Evolutionary conservation across 306 rosid genomes (phyloP), one percentile per base, ranked within the genome.

Genomic region (Prunus padus): DNA sequence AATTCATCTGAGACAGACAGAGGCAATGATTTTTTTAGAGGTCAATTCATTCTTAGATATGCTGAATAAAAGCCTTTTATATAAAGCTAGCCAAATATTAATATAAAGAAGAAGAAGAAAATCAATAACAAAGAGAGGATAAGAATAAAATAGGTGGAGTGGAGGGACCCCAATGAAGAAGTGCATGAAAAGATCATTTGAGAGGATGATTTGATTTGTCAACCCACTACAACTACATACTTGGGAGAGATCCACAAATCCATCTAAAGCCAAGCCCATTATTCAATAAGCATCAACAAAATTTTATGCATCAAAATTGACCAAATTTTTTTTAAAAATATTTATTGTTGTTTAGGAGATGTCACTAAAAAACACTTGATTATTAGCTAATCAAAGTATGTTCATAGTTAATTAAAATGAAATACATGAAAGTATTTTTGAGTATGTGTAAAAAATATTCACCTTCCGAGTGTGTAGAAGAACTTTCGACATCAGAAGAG

Each of bases 131-230:
- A 22, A 16, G 16, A 44, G 56, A 55, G 72, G 79, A 82, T 77
- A 73, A 77, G 79, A 77, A 77, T 77, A 44, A n/a, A 45, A 51
- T 68, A 77, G 11, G 76, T 69, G 71, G 63, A 73, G 79, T 67
- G 79, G 74, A 49, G 71, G 63, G 62, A 3, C 54, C 77, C 69
- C 55, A 54, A 26, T 40, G n/a, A 26, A 18, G 4, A 59, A 4
- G 51, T 72, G 54, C 49, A 33, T 42, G 56, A 52, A 59, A 30
- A 73, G 9, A 59, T 20, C 10, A 20, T 30, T 37, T 13, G 26
- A 71, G 11, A 44, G 11, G 23, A 18, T 4, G 52, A 64, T 55
- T 55, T 26, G 57, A 64, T 63, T 74, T 62, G 57, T 74, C 77
- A 68, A 77, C 25, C 73, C 79, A 82, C 64, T 67, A 25, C 64